Evolutionary conservation across 2,329 filamentous ascomycete genomes (phyloP), one percentile per base, ranked within the genome.

Genomic region (Herpotrichia juniperi): DNA sequence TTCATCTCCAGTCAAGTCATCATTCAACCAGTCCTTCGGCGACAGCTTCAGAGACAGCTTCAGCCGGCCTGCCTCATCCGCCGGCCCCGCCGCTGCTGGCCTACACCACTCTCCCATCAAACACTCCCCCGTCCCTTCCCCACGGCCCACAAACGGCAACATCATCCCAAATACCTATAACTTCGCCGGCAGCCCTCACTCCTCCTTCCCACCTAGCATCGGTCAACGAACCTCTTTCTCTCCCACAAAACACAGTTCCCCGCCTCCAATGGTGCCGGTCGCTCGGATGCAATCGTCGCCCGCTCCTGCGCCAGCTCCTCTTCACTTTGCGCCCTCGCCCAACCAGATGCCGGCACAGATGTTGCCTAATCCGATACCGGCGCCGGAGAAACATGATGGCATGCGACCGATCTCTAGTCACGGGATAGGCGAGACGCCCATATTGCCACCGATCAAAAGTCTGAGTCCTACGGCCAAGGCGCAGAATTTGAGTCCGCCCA

Each of bases 401-500:
- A 71, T 50, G 53, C 68, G 58, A 9, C 69, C 72, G 1, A 40
- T 62, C 5, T 68, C 66, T 3, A 71, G 66, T 31, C 70, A 73
- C n/a, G 63, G 63, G 17, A 58, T 71, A 42, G 63, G 62, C 2
- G 68, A 72, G 45, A 69, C 64, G 9, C 75, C 81, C 0, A 78
- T 87, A 21, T 72, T 88, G 2, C 86, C 85, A 4, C 85, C 85
- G 0, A 70, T 80, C 2, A 79, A 83, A 34, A 76, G 82, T 1
- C 67, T 89, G 42, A 81, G 83, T 9, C 86, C 86, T 0, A 83
- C 80, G 35, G 80, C 82, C 2, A 79, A 78, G 12, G 77, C 81
- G 50, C 81, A 83, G 57, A 84, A 85, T 51, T 67, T 86, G 45
- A 84, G 82, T 14, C 85, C 86, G 21, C 86, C 85, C 1, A 77